phyloP scores from a whole-genome alignment of 441 rosid genomes.

The Aquilaria agallochum region DNA sequence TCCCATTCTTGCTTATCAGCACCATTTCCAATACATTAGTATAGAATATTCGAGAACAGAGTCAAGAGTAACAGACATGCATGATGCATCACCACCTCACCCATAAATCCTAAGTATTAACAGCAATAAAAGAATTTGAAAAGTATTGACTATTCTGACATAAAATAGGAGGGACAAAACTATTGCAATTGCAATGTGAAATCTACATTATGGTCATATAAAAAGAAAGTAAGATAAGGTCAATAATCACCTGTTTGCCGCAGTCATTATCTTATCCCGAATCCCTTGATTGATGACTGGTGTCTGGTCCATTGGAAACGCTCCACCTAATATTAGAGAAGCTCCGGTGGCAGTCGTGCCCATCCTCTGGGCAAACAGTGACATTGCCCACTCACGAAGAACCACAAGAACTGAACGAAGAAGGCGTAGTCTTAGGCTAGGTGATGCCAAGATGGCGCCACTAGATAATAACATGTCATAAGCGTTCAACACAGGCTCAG shows the following conservation, averaged over 20 bases:
- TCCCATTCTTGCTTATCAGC: too few relatives aligned
- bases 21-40: too few relatives aligned
- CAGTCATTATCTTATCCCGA: slow-evolving; percentile 83
- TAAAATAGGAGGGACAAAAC: too few relatives aligned
- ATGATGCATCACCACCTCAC: too few relatives aligned
- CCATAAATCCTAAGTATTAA: too few relatives aligned
- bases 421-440: slow-evolving; percentile 78
- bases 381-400: slow-evolving; percentile 97
- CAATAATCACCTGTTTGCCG: slow-evolving; percentile 77
- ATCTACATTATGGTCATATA: not conserved
- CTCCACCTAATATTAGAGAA: slow-evolving; percentile 64
- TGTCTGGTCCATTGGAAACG: slow-evolving; percentile 53
- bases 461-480: slow-evolving; percentile 83
- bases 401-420: slow-evolving; percentile 74
- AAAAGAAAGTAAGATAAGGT: not conserved
- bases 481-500: slow-evolving; percentile 82
- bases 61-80: too few relatives aligned
- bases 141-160: too few relatives aligned
- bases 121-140: too few relatives aligned
- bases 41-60: too few relatives aligned
- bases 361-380: slow-evolving; percentile 75
- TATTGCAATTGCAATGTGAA: too few relatives aligned
- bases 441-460: slow-evolving; percentile 75
- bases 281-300: slow-evolving; percentile 64
- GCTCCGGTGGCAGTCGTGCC: slow-evolving; percentile 64